phyloP scores from a whole-genome alignment of 1,139 yeast genomes.

The Geotrichum macrosporum region DNA sequence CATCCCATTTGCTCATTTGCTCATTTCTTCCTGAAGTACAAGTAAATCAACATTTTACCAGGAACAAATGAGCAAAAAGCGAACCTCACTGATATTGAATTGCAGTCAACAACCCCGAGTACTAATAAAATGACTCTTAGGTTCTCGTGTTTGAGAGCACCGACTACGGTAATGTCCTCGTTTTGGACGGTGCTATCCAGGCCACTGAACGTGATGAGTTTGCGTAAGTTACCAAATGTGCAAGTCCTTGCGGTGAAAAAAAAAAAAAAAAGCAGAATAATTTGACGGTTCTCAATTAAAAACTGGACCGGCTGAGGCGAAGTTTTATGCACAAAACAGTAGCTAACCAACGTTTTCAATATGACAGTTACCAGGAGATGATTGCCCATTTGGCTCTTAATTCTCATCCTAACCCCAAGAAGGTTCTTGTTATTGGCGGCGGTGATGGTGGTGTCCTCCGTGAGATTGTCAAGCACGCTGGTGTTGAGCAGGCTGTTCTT shows the following conservation, averaged over 20 bases:
- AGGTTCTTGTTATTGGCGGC: constrained; percentile 84
- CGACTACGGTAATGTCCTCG: constrained; percentile 78
- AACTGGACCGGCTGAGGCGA: no score
- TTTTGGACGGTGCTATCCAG: constrained; percentile 81
- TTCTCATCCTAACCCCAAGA: constrained; percentile 68
- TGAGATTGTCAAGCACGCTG: constrained; percentile 71
- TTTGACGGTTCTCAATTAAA: no score
- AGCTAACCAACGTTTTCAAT: no score
- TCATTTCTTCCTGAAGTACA: background rate
- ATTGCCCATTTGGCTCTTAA: constrained; percentile 75
- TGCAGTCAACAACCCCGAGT: no score
- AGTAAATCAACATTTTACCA: background rate
- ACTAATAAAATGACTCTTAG: constrained; percentile 19
- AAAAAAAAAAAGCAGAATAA: no score
- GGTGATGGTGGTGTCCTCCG: constrained; percentile 93
- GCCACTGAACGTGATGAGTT: constrained; percentile 88
- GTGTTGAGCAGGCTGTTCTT: constrained; percentile 66
- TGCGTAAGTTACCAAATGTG: constrained; percentile 43
- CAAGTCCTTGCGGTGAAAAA: background rate
- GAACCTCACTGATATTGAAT: no score
- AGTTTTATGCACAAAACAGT: no score
- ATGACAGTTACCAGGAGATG: constrained; percentile 62
- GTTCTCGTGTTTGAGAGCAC: constrained; percentile 67
- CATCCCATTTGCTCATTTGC: background rate
- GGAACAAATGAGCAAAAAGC: no score